A percentile compares a stretch with the other conserved stretches of the same genome.
These are phyloP conservation scores for Nigrospora osmanthi DNA, from an alignment of 2,329 filamentous ascomycete species.

Conservation along the genomic window DNA sequence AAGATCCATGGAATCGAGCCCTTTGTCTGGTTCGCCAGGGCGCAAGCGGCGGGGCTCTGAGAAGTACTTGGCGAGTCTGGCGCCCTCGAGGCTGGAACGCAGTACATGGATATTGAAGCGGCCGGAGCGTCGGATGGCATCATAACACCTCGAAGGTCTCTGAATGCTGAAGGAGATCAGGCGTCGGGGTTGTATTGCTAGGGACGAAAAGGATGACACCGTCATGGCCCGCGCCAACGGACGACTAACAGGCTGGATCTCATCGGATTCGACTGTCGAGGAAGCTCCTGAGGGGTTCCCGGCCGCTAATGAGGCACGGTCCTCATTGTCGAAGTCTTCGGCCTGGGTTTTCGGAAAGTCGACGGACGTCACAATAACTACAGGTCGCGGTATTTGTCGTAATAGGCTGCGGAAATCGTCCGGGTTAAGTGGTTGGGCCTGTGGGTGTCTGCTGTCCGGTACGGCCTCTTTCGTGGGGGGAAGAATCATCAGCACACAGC, in stretches of 20 bases:
- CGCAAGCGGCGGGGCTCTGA: constrained; percentile 34
- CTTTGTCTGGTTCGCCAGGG: background rate
- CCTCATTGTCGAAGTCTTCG: background rate
- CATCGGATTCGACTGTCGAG: background rate
- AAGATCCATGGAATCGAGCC: background rate
- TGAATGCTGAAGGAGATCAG: constrained; percentile 50
- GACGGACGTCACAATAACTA: background rate
- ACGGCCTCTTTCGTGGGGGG: too few species aligned
- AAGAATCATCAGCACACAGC: background rate
- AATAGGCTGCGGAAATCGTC: background rate
- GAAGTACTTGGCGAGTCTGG: constrained; percentile 42
- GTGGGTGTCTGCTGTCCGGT: background rate
- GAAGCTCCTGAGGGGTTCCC: background rate
- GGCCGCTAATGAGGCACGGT: background rate
- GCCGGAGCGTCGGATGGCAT: constrained; percentile 35
- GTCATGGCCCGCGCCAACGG: constrained; percentile 42
- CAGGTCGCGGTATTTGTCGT: background rate
- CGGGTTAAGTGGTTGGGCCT: background rate
- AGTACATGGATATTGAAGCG: constrained; percentile 50
- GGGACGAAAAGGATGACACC: constrained; percentile 51
- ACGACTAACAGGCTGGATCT: constrained; percentile 12
- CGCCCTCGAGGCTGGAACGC: constrained; percentile 36
- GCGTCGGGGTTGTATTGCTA: constrained; percentile 42
- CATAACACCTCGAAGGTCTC: constrained; percentile 46
- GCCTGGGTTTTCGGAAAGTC: background rate